phyloP scores from a whole-genome alignment of 306 rosid species.

The Glycine soja region DNA sequence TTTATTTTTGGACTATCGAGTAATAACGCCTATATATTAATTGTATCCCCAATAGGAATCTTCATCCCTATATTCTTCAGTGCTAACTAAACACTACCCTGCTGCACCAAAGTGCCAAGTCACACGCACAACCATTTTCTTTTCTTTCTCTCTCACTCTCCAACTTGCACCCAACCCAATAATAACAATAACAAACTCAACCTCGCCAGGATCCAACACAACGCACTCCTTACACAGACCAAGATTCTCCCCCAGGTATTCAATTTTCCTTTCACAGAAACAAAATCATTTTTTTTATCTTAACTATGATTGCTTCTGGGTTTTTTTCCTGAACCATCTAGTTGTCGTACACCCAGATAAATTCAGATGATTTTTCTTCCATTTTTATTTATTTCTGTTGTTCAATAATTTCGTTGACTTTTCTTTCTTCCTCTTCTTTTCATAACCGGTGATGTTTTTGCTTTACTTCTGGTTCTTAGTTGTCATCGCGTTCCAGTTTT shows the following conservation, averaged over 20 bases:
- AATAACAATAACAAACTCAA: no score
- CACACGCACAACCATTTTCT: background rate
- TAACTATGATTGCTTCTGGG: background rate
- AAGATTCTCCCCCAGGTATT: slow-evolving; percentile 42
- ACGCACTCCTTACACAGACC: background rate
- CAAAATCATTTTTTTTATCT: background rate
- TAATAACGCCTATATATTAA: background rate
- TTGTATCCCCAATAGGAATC: background rate
- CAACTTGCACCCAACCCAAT: background rate
- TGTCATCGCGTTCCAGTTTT: slow-evolving; percentile 3
- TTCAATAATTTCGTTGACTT: slow-evolving; percentile 14
- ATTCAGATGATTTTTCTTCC: slow-evolving; percentile 5
- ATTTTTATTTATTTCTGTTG: background rate
- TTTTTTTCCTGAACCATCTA: background rate
- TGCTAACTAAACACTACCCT: background rate
- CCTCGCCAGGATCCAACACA: slow-evolving; percentile 5
- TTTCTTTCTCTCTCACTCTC: background rate
- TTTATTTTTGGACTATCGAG: background rate
- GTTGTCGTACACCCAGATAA: background rate
- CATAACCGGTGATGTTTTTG: background rate
- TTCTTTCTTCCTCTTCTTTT: background rate
- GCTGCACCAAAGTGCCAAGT: background rate
- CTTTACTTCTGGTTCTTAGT: background rate
- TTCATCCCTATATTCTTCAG: background rate
- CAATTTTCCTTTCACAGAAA: background rate